Conservation (phyloP, 176 grass and related monocot species). For the Aegilops tauschii region DNA sequence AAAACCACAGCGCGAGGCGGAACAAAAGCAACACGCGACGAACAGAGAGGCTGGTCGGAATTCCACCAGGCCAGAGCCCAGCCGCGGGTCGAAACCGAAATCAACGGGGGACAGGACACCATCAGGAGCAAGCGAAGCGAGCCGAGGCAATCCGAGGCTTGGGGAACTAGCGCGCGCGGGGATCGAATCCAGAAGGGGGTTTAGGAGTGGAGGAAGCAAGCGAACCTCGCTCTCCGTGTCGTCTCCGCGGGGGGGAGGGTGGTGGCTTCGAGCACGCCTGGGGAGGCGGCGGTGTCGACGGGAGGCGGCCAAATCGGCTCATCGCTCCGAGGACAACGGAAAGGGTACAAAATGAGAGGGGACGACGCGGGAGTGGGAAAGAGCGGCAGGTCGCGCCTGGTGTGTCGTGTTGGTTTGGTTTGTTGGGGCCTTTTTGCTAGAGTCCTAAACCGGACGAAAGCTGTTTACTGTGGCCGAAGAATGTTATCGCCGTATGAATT, state of each 20-base stretch:
- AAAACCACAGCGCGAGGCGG: not conserved
- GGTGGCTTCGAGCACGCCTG: not conserved
- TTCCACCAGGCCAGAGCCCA: not conserved
- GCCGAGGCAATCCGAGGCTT: not conserved
- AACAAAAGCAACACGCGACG: not conserved
- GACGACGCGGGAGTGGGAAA: not conserved
- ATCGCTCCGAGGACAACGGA: not conserved
- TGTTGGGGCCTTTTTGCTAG: not conserved
- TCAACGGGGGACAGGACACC: not conserved
- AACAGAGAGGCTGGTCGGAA: not conserved
- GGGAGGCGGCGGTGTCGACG: not conserved
- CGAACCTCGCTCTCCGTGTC: slow-evolving; percentile 7
- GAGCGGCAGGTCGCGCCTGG: not conserved
- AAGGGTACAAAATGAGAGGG: not conserved
- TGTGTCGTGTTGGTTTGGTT: not conserved
- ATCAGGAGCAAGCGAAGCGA: not conserved
- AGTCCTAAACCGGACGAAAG: too few species aligned
- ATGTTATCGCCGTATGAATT: too few species aligned
- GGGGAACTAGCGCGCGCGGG: not conserved
- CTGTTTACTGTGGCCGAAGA: too few species aligned
- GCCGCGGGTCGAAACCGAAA: not conserved
- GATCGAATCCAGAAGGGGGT: not conserved
- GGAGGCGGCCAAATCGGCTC: not conserved
- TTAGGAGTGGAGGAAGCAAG: not conserved
- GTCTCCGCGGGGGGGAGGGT: not conserved